phyloP scores from a whole-genome alignment of 345 rosid genomes.

The Hevea brasiliensis region DNA sequence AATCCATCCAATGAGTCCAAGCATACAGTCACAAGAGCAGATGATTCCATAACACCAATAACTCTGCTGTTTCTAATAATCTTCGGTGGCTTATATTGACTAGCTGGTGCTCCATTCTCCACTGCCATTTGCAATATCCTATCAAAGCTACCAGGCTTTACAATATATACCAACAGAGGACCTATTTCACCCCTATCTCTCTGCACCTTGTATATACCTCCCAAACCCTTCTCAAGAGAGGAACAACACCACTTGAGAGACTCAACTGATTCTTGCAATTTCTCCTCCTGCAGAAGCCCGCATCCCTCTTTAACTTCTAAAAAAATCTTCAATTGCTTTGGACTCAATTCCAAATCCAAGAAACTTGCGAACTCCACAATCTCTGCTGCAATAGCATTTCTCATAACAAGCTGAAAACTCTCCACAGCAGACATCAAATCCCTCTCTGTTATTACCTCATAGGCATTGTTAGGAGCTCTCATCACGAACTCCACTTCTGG shows the following conservation, averaged over 20 bases:
- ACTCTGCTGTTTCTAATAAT: conserved; percentile 40
- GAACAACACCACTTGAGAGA: conserved; percentile 29
- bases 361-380: conserved; percentile 38
- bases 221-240: conserved; percentile 39
- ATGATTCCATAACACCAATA: conserved; percentile 37
- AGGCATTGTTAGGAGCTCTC: conserved; percentile 46
- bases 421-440: conserved; percentile 45
- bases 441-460: conserved; percentile 39
- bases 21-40: conserved; percentile 26
- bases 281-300: conserved; percentile 14
- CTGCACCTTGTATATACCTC: conserved; percentile 42
- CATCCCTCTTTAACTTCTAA: conserved; percentile 33
- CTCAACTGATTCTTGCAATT: conserved; percentile 11
- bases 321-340: conserved; percentile 37
- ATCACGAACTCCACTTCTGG: conserved; percentile 47
- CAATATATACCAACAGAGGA: conserved; percentile 34
- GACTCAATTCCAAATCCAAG: conserved; percentile 27
- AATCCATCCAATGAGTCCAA: conserved; percentile 12
- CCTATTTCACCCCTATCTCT: conserved; percentile 36
- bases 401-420: conserved; percentile 30
- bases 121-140: conserved; percentile 34
- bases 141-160: conserved; percentile 45
- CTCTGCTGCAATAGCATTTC: conserved; percentile 31
- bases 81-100: conserved; percentile 55
- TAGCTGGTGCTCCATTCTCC: conserved; percentile 44